Evolutionary conservation across 371 early-diverging fungal genomes (phyloP).

Genomic region (Mucor ambiguus): DNA sequence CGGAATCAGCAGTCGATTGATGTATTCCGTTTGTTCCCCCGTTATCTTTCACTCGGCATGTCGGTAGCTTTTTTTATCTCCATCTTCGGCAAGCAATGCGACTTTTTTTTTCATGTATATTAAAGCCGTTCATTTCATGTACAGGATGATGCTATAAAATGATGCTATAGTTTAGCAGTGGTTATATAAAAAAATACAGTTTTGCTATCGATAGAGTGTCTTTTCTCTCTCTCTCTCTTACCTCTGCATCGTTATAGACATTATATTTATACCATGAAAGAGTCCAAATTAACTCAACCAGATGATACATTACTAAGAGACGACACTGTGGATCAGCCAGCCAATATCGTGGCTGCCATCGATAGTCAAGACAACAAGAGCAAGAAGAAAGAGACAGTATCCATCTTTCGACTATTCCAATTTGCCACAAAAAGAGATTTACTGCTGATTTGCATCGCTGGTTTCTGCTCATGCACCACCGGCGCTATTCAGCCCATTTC

Average conservation of each 20-base stretch:
- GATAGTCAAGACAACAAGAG: constrained; percentile 7
- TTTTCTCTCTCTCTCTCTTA: background rate
- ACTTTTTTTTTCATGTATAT: background rate
- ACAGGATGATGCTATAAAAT: background rate
- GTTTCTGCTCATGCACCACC: constrained; percentile 28
- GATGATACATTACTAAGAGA: background rate
- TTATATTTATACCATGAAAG: background rate
- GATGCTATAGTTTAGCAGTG: background rate
- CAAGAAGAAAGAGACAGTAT: constrained; percentile 34
- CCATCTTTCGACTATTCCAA: constrained; percentile 37
- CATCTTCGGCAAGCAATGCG: background rate
- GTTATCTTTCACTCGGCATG: background rate
- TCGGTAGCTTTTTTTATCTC: background rate
- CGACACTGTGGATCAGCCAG: background rate
- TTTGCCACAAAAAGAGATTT: constrained; percentile 35
- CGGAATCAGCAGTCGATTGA: background rate
- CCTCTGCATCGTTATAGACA: background rate
- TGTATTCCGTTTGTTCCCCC: background rate
- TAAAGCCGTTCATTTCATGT: background rate
- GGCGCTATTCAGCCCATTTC: constrained; percentile 48
- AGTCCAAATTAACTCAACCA: background rate
- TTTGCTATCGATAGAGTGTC: background rate
- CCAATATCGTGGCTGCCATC: background rate
- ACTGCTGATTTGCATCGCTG: constrained; percentile 30
- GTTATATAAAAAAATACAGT: background rate